Conservation (phyloP, 1,139 yeast species). For the Magnusiomyces clavatus region DNA sequence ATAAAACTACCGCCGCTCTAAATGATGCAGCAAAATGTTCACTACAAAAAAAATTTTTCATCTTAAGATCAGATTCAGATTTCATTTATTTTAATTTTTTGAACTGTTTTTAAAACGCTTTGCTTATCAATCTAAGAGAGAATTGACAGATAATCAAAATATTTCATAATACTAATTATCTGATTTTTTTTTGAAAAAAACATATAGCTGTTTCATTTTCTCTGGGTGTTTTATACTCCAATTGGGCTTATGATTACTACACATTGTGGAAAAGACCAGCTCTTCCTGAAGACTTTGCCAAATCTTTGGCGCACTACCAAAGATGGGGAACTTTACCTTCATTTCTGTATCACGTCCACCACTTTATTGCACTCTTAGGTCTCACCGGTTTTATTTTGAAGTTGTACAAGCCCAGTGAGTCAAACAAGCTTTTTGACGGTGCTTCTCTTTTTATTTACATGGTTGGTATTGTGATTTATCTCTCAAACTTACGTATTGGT, state of each 20-base stretch:
- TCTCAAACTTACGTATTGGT: constrained; percentile 83
- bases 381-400: constrained; percentile 67
- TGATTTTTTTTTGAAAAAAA: background rate
- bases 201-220: constrained; percentile 57
- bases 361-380: constrained; percentile 53
- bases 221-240: constrained; percentile 69
- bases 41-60: too few species aligned
- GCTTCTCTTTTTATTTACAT: constrained; percentile 69
- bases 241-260: constrained; percentile 73
- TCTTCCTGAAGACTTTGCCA: constrained; percentile 46
- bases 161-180: too few species aligned
- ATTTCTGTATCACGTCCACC: constrained; percentile 52
- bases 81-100: too few species aligned
- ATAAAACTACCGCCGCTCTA: too few species aligned
- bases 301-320: constrained; percentile 65
- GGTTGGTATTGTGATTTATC: constrained; percentile 65
- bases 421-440: constrained; percentile 81
- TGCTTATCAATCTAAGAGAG: too few species aligned
- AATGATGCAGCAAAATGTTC: too few species aligned
- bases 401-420: constrained; percentile 77
- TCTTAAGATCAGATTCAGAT: too few species aligned
- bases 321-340: constrained; percentile 61
- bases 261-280: constrained; percentile 61
- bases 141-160: too few species aligned
- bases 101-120: too few species aligned